Evolutionary conservation across 1,139 yeast species (phyloP).

Genomic region (Yamadazyma diospyri): DNA sequence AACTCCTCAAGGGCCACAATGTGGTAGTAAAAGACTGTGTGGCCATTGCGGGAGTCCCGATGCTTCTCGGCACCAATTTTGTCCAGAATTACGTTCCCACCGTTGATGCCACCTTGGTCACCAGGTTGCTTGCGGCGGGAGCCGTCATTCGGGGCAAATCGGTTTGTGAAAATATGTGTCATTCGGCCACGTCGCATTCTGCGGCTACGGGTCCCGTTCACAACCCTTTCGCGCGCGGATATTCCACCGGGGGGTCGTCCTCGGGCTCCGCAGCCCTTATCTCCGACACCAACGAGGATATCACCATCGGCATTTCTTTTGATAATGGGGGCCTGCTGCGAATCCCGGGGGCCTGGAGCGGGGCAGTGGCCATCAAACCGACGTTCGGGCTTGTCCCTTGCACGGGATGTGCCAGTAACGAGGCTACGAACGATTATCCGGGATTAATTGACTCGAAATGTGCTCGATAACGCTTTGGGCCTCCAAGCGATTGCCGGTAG

Average conservation of each 20-base stretch:
- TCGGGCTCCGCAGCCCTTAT: conserved; percentile 15
- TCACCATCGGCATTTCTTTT: conserved; percentile 14
- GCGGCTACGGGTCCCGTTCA: conserved; percentile 15
- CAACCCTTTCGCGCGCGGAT: conserved; percentile 14
- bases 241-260: conserved; percentile 16
- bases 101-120: conserved; percentile 16
- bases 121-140: conserved; percentile 15
- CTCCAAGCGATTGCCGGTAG: conserved; percentile 15
- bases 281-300: conserved; percentile 11
- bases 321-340: conserved; percentile 15
- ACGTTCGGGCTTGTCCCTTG: conserved; percentile 15
- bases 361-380: conserved; percentile 15
- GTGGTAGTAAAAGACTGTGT: conserved; percentile 13
- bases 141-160: conserved; percentile 13
- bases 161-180: conserved; percentile 16
- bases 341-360: conserved; percentile 15
- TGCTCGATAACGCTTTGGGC: conserved; percentile 10
- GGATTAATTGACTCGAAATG: conserved; percentile 15
- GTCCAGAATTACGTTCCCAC: conserved; percentile 12
- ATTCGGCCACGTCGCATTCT: conserved; percentile 16
- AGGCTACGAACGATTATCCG: conserved; percentile 14
- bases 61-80: conserved; percentile 15
- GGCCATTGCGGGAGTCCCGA: conserved; percentile 15
- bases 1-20: conserved; percentile 5
- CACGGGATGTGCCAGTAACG: conserved; percentile 16